phyloP scores from a whole-genome alignment of 306 rosid species.

The Coriaria nepalensis region DNA sequence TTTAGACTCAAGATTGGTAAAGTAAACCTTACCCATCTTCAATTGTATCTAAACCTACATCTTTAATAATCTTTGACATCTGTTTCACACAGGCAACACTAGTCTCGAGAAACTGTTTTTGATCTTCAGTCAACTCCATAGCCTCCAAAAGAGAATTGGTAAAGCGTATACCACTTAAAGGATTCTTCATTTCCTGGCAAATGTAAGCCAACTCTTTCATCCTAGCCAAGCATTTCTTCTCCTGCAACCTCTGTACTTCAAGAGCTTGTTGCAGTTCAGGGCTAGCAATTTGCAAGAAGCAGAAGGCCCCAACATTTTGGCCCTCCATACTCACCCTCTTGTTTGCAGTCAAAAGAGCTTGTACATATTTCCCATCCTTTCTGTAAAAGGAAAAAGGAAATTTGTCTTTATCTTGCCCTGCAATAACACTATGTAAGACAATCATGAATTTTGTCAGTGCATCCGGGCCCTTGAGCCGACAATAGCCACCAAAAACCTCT shows the following conservation, averaged over 20 bases:
- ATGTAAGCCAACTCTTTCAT: conserved; percentile 90
- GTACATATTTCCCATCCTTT: conserved; percentile 57
- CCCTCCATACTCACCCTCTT: conserved; percentile 75
- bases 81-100: conserved; percentile 91
- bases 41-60: conserved; percentile 57
- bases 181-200: conserved; percentile 87
- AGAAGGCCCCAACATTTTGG: conserved; percentile 80
- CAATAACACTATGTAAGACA: conserved; percentile 85
- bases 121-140: conserved; percentile 82
- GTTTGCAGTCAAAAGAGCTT: conserved; percentile 82
- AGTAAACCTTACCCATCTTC: conserved; percentile 60
- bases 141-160: conserved; percentile 85
- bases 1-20: background rate
- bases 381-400: conserved; percentile 71
- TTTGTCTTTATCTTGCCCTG: conserved; percentile 66
- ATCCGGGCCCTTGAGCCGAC: conserved; percentile 82
- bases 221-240: conserved; percentile 56
- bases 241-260: conserved; percentile 69
- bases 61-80: conserved; percentile 63
- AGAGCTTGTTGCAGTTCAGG: conserved; percentile 80
- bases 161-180: conserved; percentile 83
- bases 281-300: conserved; percentile 84
- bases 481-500: conserved; percentile 85
- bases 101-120: conserved; percentile 87
- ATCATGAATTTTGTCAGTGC: conserved; percentile 85